Percentiles rank a stretch among this genome's conserved stretches.
Evolutionary conservation across 179 eudicot species (phyloP).

Genomic region (Heliamphora pulchella): DNA sequence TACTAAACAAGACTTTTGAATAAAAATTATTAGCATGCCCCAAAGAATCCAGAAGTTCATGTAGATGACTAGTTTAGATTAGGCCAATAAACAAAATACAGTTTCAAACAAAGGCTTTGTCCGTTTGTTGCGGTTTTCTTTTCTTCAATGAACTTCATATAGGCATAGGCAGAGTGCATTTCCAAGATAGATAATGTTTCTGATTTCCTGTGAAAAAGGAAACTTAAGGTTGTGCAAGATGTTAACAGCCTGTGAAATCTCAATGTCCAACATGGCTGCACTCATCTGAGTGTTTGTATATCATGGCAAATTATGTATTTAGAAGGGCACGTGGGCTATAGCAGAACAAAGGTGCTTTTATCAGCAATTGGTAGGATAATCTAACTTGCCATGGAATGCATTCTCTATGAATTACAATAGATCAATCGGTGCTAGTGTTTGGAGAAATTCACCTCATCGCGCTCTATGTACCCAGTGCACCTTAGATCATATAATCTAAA

Average conservation of each 20-base stretch:
- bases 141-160: background rate
- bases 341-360: background rate
- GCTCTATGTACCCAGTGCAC: conserved; percentile 64
- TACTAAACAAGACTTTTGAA: background rate
- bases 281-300: background rate
- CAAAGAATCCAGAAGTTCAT: background rate
- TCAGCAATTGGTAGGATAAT: background rate
- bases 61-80: too few species aligned
- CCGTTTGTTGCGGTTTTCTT: background rate
- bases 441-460: conserved; percentile 54
- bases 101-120: too few species aligned
- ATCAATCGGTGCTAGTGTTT: background rate
- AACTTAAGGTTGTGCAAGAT: background rate
- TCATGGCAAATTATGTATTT: too few species aligned
- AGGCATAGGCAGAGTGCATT: background rate
- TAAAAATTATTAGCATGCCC: background rate
- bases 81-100: too few species aligned
- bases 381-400: background rate
- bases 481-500: conserved; percentile 53
- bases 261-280: background rate
- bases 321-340: background rate
- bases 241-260: background rate
- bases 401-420: background rate
- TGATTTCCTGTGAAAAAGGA: background rate
- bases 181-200: background rate